phyloP scores from a whole-genome alignment of 306 rosid species.

The Fagus crenata region DNA sequence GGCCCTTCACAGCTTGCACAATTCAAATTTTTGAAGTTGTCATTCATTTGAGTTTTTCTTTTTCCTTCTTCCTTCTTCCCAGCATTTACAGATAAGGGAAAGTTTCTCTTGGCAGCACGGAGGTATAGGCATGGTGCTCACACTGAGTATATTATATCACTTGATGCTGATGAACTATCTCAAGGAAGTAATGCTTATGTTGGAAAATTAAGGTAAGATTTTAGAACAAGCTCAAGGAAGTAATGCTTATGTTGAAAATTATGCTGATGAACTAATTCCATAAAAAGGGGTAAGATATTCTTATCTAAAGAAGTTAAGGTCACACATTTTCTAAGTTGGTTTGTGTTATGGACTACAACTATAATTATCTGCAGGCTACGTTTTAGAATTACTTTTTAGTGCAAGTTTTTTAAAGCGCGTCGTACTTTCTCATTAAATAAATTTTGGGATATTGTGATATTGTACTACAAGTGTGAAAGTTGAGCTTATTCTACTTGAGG shows the following conservation, averaged over 20 bases:
- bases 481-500: background rate
- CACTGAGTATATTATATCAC: conserved; percentile 86
- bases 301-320: conserved; percentile 8
- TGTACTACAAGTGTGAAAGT: background rate
- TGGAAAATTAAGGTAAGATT: conserved; percentile 82
- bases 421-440: background rate
- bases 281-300: conserved; percentile 23
- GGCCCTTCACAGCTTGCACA: conserved; percentile 20
- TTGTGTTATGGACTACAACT: background rate
- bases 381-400: background rate
- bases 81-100: conserved; percentile 94
- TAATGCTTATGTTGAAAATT: conserved; percentile 93
- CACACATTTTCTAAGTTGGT: background rate
- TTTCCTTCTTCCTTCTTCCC: conserved; percentile 21
- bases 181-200: conserved; percentile 98
- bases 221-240: conserved; percentile 84
- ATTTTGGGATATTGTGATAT: background rate
- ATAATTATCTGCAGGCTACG: conserved; percentile 10
- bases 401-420: background rate
- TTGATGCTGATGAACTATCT: conserved; percentile 79
- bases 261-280: conserved; percentile 49
- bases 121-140: conserved; percentile 90
- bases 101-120: conserved; percentile 91
- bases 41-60: conserved; percentile 11
- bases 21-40: conserved; percentile 11